Base-by-base conservation (phyloP, 495 filamentous ascomycete species). In the Penicillium paxilli region DNA sequence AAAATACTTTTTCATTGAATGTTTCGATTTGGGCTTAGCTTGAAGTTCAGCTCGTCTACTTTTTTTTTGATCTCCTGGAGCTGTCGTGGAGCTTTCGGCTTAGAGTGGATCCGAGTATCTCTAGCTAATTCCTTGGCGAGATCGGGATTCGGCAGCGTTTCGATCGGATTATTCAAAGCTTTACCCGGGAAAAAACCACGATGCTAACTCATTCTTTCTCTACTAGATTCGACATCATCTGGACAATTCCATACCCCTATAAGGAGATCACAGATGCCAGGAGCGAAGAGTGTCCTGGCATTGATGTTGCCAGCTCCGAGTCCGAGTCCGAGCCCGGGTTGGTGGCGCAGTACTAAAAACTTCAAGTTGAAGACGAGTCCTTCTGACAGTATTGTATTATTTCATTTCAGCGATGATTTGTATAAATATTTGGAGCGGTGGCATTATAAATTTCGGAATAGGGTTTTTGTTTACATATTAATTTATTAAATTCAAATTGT, bases 161-260 rank as follows among this genome's bases (percentile, higher is more conserved):
- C 28, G 24, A 28, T 46, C 44, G 16, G 44, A 30, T n/a, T n/a
- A n/a, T n/a, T n/a, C n/a, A n/a, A n/a, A n/a, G n/a, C n/a, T n/a
- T n/a, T n/a, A n/a, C n/a, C n/a, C n/a, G n/a, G n/a, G n/a, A n/a
- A n/a, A 23, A 2, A 28, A 5, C 17, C 11, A 11, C 25, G 12
- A 21, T 50, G 30, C 21, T 40, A 12, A 42, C n/a, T n/a, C n/a
- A n/a, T n/a, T n/a, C n/a, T 23, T 23, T 32, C 1, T 25, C 5
- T 25, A 4, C 16, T n/a, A 30, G 70, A 23, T 80, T 67, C 42
- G 70, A 81, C 45, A 33, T 81, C 16, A 77, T 81, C 45, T 81
- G 78, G 78, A 80, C 74, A 0, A 67, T 74, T 49, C 74, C 72
- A 0, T 68, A 54, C 16, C 67, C 71, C 5, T 80, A 75, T 57